phyloP scores from a whole-genome alignment of 1,284 basidiomycete genomes.

The Ustilago hordei region DNA sequence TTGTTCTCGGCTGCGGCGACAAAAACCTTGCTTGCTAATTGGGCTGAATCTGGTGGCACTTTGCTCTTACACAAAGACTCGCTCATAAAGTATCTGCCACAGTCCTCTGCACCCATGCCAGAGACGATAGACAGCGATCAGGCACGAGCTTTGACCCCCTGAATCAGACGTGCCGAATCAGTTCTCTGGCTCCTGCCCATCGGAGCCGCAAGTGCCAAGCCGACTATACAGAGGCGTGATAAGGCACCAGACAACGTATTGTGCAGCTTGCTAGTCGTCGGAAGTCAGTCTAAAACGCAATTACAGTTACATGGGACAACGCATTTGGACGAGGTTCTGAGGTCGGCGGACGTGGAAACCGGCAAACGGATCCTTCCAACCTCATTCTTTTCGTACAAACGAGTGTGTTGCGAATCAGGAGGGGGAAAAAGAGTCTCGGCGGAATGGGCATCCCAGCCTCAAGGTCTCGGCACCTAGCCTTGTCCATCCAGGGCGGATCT shows the following conservation, averaged over 20 bases:
- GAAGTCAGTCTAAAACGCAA: neutral
- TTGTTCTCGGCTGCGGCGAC: constrained; percentile 7
- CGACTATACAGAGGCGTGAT: neutral
- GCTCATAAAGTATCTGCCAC: neutral
- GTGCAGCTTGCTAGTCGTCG: neutral
- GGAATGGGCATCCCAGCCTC: neutral
- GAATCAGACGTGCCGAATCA: neutral
- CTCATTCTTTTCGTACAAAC: neutral
- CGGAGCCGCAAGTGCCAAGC: neutral
- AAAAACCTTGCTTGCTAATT: neutral
- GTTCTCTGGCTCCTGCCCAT: neutral
- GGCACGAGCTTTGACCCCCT: neutral
- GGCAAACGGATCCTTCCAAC: neutral
- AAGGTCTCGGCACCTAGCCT: neutral
- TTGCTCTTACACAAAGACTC: neutral
- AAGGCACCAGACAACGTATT: neutral
- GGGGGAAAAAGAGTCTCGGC: neutral
- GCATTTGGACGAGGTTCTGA: neutral
- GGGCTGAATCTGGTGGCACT: neutral
- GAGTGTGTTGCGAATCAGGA: neutral
- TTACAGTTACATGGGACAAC: neutral
- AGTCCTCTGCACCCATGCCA: neutral
- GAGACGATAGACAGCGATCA: neutral
- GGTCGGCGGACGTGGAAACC: neutral
- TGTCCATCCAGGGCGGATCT: too few relatives aligned